Evolutionary conservation across 129 eudicot genomes (phyloP).

Genomic region (Lactuca saligna): DNA sequence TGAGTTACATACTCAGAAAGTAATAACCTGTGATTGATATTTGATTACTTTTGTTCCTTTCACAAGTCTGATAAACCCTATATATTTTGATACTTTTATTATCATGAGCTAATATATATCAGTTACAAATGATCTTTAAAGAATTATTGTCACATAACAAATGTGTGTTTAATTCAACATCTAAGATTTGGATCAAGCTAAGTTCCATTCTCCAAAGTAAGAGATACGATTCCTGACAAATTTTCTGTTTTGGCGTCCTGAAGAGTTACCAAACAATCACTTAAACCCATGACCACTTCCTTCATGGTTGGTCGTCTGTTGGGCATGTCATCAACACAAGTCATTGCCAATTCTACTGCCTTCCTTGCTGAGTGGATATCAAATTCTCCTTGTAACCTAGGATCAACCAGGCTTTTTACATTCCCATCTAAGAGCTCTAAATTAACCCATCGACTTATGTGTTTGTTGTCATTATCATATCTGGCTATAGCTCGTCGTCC

Average conservation of each 20-base stretch:
- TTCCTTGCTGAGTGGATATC: slow-evolving; percentile 20
- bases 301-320: slow-evolving; percentile 37
- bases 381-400: slow-evolving; percentile 13
- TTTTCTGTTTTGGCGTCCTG: neutral
- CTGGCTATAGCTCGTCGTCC: slow-evolving; percentile 21
- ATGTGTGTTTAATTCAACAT: neutral
- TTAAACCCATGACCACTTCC: slow-evolving; percentile 19
- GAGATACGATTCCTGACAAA: neutral
- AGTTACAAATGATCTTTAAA: neutral
- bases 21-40: neutral
- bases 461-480: neutral
- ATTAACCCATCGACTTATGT: slow-evolving; percentile 28
- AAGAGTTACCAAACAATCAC: slow-evolving; percentile 22
- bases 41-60: neutral
- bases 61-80: neutral
- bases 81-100: neutral
- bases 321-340: slow-evolving; percentile 4
- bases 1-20: slow-evolving; percentile 2
- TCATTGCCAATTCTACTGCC: slow-evolving; percentile 25
- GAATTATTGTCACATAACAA: too few relatives aligned
- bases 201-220: slow-evolving; percentile 3
- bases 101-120: too few relatives aligned
- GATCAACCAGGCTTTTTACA: slow-evolving; percentile 26
- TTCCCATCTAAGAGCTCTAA: neutral
- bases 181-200: neutral